Base-by-base conservation (phyloP, 495 filamentous ascomycete species). In the Penicillium salamii region DNA sequence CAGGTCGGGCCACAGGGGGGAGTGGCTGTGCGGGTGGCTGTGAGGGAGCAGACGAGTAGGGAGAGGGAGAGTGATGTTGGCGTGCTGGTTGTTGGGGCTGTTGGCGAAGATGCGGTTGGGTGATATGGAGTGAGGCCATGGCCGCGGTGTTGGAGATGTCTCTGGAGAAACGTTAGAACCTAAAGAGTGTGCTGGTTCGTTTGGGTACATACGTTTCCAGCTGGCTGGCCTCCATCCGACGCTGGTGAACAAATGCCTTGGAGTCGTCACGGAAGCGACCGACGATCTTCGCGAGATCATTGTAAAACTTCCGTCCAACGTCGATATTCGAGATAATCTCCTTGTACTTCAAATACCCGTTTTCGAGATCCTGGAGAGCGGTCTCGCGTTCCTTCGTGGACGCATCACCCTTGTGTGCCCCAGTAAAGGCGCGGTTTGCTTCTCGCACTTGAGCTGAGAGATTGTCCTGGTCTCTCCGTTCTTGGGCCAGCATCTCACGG, bases 291-390 rank as follows among this genome's bases (percentile, higher is more conserved):
- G 83, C 87, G 2, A 98, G 78, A 58, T 97, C 91, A 61, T 98
- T 97, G 71, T 97, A 98, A 64, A 98, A 98, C 58, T 95, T 96
- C 34, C 92, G 71, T 1, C 89, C 93, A 0, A 86, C 87, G 46
- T 97, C 90, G 0, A 96, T 70, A 59, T 97, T 95, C 34, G 79
- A 87, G 34, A 95, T 82, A 44, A 97, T 86, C 65, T 98, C 91
- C 67, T 93, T 95, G 68, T 97, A 97, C 69, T 90, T 93, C 67
- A 89, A 78, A 62, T 95, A 96, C 7, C 89, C 93, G 46, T 90
- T 93, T 63, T 97, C 92, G 17, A 98, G 76, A 34, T 82, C 82
- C 64, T 98, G 93, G 19, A 98, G 68, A 0, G 90, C 90, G 52
- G 83, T 80, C 59, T 97, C 92, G 18, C 93, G 80, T 55, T 95